Evolutionary conservation across 2,329 filamentous ascomycete genomes (phyloP).

Genomic region (Madurella fahalii): DNA sequence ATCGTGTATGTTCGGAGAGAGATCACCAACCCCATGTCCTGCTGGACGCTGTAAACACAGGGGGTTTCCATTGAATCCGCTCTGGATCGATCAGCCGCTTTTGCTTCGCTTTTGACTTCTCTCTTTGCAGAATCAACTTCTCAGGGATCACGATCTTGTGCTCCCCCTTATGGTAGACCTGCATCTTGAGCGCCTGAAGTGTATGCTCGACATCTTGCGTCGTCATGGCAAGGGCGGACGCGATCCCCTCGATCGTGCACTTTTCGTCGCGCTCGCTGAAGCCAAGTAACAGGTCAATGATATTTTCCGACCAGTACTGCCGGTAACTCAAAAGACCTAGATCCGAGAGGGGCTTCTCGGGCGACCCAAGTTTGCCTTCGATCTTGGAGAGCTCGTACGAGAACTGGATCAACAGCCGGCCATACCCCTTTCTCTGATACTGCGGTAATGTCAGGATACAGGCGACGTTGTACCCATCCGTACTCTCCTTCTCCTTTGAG

Average conservation of each 20-base stretch:
- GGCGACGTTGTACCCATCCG: slow-evolving; percentile 94
- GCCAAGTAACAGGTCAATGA: slow-evolving; percentile 80
- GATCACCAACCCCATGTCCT: slow-evolving; percentile 91
- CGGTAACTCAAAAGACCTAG: slow-evolving; percentile 89
- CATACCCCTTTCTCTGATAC: slow-evolving; percentile 92
- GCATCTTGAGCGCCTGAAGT: slow-evolving; percentile 87
- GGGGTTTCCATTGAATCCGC: slow-evolving; percentile 89
- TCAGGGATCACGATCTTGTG: slow-evolving; percentile 94
- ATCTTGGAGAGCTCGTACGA: slow-evolving; percentile 95
- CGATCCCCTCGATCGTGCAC: slow-evolving; percentile 82
- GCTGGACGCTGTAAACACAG: slow-evolving; percentile 83
- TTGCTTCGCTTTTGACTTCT: slow-evolving; percentile 73
- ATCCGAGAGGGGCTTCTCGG: slow-evolving; percentile 94
- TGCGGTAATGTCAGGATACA: slow-evolving; percentile 97
- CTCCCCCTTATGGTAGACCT: slow-evolving; percentile 92
- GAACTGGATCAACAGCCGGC: slow-evolving; percentile 90
- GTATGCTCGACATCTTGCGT: slow-evolving; percentile 95
- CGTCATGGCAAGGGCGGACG: slow-evolving; percentile 83
- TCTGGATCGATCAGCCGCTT: slow-evolving; percentile 72
- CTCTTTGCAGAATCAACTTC: slow-evolving; percentile 71
- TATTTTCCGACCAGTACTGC: slow-evolving; percentile 95
- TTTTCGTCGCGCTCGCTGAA: slow-evolving; percentile 63
- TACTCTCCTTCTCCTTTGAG: slow-evolving; percentile 96
- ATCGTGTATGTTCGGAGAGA: neutral
- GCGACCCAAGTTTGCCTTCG: slow-evolving; percentile 90